A percentile compares a stretch with the other conserved stretches of the same genome.
These are phyloP conservation scores for Yarrowia porcina DNA, from an alignment of 805 yeast species.

Conservation along the genomic window DNA sequence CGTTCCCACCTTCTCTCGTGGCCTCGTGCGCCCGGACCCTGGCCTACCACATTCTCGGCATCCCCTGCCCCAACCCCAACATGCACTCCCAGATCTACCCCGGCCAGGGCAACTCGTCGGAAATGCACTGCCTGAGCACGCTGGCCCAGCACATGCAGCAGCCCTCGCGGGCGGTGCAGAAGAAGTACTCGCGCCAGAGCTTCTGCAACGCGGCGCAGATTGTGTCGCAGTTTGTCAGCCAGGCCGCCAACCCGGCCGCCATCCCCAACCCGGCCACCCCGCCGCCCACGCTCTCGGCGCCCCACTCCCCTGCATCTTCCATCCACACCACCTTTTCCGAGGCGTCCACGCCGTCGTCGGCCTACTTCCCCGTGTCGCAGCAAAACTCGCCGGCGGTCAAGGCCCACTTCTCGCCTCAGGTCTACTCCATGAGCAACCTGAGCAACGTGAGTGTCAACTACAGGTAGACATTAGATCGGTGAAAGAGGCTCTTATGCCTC, in stretches of 20 bases:
- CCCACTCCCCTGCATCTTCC: constrained; percentile 20
- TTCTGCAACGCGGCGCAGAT: constrained; percentile 37
- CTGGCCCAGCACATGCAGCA: constrained; percentile 39
- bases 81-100: constrained; percentile 18
- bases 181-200: constrained; percentile 40
- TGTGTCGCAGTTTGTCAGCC: constrained; percentile 35
- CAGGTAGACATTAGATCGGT: too few relatives aligned
- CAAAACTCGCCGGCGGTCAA: constrained; percentile 20
- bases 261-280: constrained; percentile 33
- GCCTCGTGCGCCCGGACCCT: constrained; percentile 14
- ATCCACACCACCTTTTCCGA: constrained; percentile 23
- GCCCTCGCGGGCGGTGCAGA: constrained; percentile 40
- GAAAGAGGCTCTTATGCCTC: too few relatives aligned
- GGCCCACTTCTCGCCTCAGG: constrained; percentile 19
- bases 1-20: constrained; percentile 3
- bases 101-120: constrained; percentile 27
- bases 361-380: constrained; percentile 4
- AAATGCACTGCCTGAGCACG: constrained; percentile 37
- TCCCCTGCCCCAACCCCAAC: constrained; percentile 28
- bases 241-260: constrained; percentile 5
- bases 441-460: constrained; percentile 8
- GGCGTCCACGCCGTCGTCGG: constrained; percentile 21
- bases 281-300: constrained; percentile 29
- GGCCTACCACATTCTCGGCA: constrained; percentile 32
- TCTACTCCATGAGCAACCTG: constrained; percentile 8